phyloP scores from a whole-genome alignment of 352 stramenopile species.

The Phytophthora uliginosa region DNA sequence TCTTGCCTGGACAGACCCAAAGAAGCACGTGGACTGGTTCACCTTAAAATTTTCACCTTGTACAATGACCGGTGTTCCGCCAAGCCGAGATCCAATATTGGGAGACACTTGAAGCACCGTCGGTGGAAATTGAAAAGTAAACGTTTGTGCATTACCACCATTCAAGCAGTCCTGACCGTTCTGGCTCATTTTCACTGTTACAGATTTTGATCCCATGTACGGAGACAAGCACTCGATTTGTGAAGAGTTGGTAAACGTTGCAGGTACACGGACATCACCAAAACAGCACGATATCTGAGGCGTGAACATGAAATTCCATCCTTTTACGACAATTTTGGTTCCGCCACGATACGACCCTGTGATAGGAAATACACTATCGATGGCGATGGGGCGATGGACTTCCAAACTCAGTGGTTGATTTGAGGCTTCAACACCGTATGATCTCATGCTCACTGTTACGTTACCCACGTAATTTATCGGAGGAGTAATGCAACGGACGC shows the following conservation, averaged over 20 bases:
- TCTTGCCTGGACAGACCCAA: conserved; percentile 29
- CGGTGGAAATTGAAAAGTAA: conserved; percentile 53
- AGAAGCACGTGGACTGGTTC: conserved; percentile 53
- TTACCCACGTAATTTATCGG: conserved; percentile 13
- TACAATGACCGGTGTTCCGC: conserved; percentile 61
- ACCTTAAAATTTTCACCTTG: conserved; percentile 51
- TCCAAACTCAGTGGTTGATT: conserved; percentile 29
- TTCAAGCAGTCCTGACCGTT: conserved; percentile 76
- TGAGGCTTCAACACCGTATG: conserved; percentile 12
- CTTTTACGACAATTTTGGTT: conserved; percentile 52
- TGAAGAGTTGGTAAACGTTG: conserved; percentile 75
- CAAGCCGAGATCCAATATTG: conserved; percentile 46
- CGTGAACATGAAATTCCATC: conserved; percentile 64
- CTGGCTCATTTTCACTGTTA: conserved; percentile 53
- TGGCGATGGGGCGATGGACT: conserved; percentile 37
- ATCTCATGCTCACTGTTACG: conserved; percentile 37
- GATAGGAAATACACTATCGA: conserved; percentile 38
- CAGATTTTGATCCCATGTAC: conserved; percentile 24
- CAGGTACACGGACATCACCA: conserved; percentile 49
- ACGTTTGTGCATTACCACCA: conserved; percentile 32
- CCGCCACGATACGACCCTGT: conserved; percentile 47
- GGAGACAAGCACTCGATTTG: conserved; percentile 65
- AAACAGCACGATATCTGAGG: conserved; percentile 78
- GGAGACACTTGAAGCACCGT: conserved; percentile 46
- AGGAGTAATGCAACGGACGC: conserved; percentile 43